These are phyloP conservation scores for Candida smagusa DNA, from an alignment of 1,139 yeast species.

Conservation along the genomic window DNA sequence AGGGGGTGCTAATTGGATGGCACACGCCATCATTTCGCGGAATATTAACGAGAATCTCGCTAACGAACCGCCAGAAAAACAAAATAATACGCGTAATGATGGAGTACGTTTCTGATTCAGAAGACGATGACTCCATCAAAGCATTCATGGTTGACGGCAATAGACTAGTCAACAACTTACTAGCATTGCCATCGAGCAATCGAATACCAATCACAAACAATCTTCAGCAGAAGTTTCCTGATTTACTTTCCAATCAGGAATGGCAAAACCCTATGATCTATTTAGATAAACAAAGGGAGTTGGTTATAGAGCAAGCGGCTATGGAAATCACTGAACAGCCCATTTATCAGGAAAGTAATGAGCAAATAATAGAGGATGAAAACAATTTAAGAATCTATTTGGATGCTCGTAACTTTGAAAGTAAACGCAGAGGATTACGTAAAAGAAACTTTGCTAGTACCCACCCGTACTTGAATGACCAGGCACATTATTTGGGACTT, in stretches of 20 bases:
- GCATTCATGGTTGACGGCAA: slow-evolving; percentile 10
- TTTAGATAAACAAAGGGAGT: background rate
- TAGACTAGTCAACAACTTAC: slow-evolving; percentile 9
- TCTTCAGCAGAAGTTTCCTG: slow-evolving; percentile 2
- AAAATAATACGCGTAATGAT: background rate
- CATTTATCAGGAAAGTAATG: too few species aligned
- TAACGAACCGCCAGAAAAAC: too few species aligned
- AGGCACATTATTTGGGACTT: slow-evolving; percentile 45
- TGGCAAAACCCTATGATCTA: slow-evolving; percentile 8
- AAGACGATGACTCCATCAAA: slow-evolving; percentile 12
- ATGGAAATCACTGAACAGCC: too few species aligned
- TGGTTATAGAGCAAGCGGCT: too few species aligned
- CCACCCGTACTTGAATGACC: slow-evolving; percentile 48
- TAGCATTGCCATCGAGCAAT: slow-evolving; percentile 6
- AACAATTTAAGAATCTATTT: slow-evolving; percentile 14
- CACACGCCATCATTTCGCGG: too few species aligned
- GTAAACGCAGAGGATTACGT: slow-evolving; percentile 32
- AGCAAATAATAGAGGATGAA: slow-evolving; percentile 7
- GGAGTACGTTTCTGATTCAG: slow-evolving; percentile 16
- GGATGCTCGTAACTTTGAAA: slow-evolving; percentile 13
- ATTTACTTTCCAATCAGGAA: slow-evolving; percentile 5
- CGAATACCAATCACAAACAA: slow-evolving; percentile 4
- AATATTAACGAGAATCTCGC: too few species aligned
- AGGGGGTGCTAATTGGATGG: too few species aligned
- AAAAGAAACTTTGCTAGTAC: slow-evolving; percentile 46